Base-by-base conservation (phyloP, 2,329 filamentous ascomycete species). In the Penicillium concentricum region DNA sequence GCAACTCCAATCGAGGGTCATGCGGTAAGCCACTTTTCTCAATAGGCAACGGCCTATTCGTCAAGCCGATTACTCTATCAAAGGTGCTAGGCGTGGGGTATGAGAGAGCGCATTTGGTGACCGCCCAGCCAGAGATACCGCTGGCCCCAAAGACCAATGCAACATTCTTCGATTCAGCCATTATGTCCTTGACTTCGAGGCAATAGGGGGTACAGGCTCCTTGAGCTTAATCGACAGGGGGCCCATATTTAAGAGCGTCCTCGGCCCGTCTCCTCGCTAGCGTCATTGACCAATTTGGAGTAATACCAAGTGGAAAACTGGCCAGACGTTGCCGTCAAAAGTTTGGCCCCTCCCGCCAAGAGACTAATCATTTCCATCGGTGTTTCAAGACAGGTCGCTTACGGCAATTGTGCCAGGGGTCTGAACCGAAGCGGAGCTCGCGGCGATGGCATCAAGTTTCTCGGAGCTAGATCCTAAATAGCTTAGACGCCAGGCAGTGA, bases 91-190 rank as follows among this genome's bases (percentile, higher is more conserved):
- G 47, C 0, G 66, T 63, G 28, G 69, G 69, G 50, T 72, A 72
- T 15, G 54, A 55, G 10, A 70, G 62, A 7, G 57, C 35, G 15
- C 58, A 55, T 22, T 67, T 64, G 26, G 60, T 59, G 16, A 72
- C 58, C n/a, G 67, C 65, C 70, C 71, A 73, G 13, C 70, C 69
- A 2, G 68, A 67, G 39, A 72, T 70, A 3, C 69, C 68, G 32
- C 62, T 68, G 16, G 69, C 67, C 3, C 70, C 69, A 39, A 72
- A 70, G 18, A 72, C 57, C 5, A 71, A 58, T 3, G 68, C 68
- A 37, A 62, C 60, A 9, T 65, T 64, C 4, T 60, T 56, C 15
- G 37, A 24, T 26, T 56, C 22, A 32, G n/a, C 34, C 35, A 45
- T 52, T 41, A 10, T 37, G 26, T 20, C 4, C 15, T 43, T 43